phyloP scores from a whole-genome alignment of 768 basidiomycete genomes.

The Mycena vitilis region DNA sequence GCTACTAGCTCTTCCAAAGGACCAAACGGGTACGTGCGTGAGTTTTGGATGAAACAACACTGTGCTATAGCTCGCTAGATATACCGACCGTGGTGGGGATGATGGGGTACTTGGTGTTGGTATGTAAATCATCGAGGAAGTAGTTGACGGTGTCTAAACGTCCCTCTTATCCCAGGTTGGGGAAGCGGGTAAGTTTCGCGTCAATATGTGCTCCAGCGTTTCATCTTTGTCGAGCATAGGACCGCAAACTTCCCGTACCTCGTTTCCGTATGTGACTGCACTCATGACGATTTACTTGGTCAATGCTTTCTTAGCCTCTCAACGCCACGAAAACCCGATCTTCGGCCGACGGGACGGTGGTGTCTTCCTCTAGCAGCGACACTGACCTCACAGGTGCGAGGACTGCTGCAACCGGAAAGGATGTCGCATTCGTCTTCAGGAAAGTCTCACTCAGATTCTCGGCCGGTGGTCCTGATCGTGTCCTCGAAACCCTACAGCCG shows the following conservation, averaged over 20 bases:
- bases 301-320: conserved; percentile 46
- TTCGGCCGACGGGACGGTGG: conserved; percentile 49
- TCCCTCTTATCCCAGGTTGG: conserved; percentile 50
- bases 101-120: conserved; percentile 74
- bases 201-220: conserved; percentile 49
- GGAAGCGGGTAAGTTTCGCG: conserved; percentile 60
- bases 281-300: not conserved
- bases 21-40: conserved; percentile 59
- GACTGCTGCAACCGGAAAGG: conserved; percentile 56
- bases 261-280: conserved; percentile 48
- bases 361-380: conserved; percentile 62
- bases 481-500: conserved; percentile 15
- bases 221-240: conserved; percentile 42
- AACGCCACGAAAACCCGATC: conserved; percentile 59
- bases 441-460: conserved; percentile 21
- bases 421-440: conserved; percentile 65
- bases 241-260: conserved; percentile 66
- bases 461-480: not conserved
- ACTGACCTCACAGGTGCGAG: conserved; percentile 59
- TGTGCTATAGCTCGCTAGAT: conserved; percentile 40
- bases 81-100: conserved; percentile 64
- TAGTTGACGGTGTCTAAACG: not conserved
- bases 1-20: conserved; percentile 65
- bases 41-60: not conserved
- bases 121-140: conserved; percentile 46